Conservation (phyloP, 768 basidiomycete genomes). For the Amanita fuliginea region DNA sequence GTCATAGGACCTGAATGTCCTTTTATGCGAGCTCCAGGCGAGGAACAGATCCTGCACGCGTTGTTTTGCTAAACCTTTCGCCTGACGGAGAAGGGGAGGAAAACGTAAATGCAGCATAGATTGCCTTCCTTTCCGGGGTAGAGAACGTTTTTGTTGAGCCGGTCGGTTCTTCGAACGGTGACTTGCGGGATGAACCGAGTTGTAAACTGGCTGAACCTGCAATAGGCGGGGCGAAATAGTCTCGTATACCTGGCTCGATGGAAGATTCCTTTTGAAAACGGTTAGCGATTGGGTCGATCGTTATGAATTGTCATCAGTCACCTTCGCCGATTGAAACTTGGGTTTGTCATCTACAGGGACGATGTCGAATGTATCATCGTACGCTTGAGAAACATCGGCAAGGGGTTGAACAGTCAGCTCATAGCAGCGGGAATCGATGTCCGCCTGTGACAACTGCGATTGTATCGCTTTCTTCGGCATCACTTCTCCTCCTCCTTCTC, state of each 20-base stretch:
- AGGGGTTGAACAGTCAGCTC: constrained; percentile 70
- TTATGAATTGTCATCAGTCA: constrained; percentile 17
- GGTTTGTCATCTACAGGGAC: constrained; percentile 21
- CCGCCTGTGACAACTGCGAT: constrained; percentile 31
- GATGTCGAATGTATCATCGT: constrained; percentile 31
- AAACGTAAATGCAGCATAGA: constrained; percentile 72
- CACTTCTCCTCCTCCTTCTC: background rate
- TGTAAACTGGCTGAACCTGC: constrained; percentile 18
- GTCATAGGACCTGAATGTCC: constrained; percentile 3
- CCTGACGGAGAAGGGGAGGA: constrained; percentile 58
- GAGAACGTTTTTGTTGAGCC: constrained; percentile 36
- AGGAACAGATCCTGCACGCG: constrained; percentile 20
- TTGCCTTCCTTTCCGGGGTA: constrained; percentile 64
- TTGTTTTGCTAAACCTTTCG: constrained; percentile 38
- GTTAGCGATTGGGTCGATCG: background rate
- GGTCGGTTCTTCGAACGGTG: constrained; percentile 17
- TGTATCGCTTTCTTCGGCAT: background rate
- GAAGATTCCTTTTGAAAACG: constrained; percentile 34
- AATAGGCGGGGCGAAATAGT: constrained; percentile 34
- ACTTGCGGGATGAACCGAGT: constrained; percentile 12
- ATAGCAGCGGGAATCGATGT: constrained; percentile 67
- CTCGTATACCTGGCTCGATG: constrained; percentile 44
- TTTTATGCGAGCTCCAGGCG: constrained; percentile 13
- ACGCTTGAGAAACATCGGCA: constrained; percentile 67
- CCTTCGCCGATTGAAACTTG: constrained; percentile 36